Evolutionary conservation across 306 rosid genomes (phyloP).

Genomic region (Rosa lucieae): DNA sequence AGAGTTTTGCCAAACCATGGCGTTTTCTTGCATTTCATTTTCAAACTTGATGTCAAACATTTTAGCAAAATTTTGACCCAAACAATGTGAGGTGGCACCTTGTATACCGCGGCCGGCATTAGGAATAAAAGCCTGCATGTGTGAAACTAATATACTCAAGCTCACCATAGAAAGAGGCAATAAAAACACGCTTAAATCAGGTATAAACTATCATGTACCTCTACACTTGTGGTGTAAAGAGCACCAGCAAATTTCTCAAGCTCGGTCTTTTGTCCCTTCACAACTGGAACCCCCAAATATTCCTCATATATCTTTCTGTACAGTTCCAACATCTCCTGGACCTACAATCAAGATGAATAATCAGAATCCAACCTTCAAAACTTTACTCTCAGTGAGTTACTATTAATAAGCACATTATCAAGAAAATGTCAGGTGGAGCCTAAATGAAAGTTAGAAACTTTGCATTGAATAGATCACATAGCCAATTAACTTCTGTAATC

Average conservation of each 20-base stretch:
- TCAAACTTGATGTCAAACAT: constrained; percentile 93
- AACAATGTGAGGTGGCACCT: constrained; percentile 97
- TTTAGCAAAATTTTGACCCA: constrained; percentile 93
- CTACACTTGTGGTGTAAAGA: constrained; percentile 95
- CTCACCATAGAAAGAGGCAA: not conserved
- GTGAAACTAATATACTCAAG: constrained; percentile 8
- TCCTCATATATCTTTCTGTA: constrained; percentile 85
- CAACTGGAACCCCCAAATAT: constrained; percentile 83
- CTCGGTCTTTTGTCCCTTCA: constrained; percentile 90
- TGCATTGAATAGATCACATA: no score
- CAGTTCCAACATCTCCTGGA: constrained; percentile 74
- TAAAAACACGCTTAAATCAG: not conserved
- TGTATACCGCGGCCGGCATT: constrained; percentile 91
- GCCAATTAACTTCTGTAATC: no score
- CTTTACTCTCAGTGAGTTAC: no score
- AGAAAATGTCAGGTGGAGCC: no score
- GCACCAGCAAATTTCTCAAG: constrained; percentile 96
- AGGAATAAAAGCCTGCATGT: constrained; percentile 78
- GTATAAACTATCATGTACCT: constrained; percentile 41
- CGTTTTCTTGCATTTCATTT: constrained; percentile 82
- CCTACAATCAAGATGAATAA: constrained; percentile 46
- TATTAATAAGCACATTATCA: no score
- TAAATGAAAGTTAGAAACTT: no score
- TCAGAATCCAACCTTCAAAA: not conserved
- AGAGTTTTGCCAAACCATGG: constrained; percentile 93